Percentiles rank a stretch among this genome's conserved stretches.
Evolutionary conservation across 2,329 filamentous ascomycete species (phyloP).

Genomic region (Monosporascus sp.): DNA sequence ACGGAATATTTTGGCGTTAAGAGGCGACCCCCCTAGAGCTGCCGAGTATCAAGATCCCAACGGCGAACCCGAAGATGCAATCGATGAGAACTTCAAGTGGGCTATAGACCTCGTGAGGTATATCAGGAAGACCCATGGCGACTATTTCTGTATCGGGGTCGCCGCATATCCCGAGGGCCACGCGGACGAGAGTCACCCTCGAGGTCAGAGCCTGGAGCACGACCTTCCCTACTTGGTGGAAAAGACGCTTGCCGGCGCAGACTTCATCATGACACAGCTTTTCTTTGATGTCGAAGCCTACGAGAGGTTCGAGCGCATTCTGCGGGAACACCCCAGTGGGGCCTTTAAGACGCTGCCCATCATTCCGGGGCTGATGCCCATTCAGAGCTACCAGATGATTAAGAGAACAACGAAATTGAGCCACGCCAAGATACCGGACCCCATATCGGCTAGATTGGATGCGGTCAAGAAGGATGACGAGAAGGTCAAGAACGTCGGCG

Average conservation of each 20-base stretch:
- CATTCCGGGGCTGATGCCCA: constrained; percentile 93
- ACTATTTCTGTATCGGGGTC: constrained; percentile 95
- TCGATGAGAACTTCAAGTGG: constrained; percentile 77
- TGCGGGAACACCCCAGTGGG: constrained; percentile 78
- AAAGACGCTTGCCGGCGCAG: constrained; percentile 85
- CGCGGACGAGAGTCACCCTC: constrained; percentile 80
- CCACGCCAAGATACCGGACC: constrained; percentile 73
- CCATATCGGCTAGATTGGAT: constrained; percentile 65
- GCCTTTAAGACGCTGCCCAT: constrained; percentile 83
- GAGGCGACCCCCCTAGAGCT: constrained; percentile 84
- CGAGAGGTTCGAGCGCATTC: constrained; percentile 66
- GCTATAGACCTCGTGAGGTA: constrained; percentile 86
- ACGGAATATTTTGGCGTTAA: constrained; percentile 84
- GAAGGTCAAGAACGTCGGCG: constrained; percentile 71
- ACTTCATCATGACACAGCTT: constrained; percentile 98
- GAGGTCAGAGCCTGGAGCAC: constrained; percentile 62
- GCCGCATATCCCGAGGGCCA: constrained; percentile 95
- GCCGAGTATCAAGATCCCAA: constrained; percentile 76
- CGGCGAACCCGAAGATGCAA: constrained; percentile 51
- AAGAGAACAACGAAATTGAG: constrained; percentile 91
- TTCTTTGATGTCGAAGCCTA: constrained; percentile 91
- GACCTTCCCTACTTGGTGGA: constrained; percentile 87
- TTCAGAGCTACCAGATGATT: constrained; percentile 95
- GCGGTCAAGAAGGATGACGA: constrained; percentile 74
- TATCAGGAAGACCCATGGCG: constrained; percentile 77